Base-by-base conservation (phyloP, 2,329 filamentous ascomycete genomes). In the Corinectria fuckeliana region DNA sequence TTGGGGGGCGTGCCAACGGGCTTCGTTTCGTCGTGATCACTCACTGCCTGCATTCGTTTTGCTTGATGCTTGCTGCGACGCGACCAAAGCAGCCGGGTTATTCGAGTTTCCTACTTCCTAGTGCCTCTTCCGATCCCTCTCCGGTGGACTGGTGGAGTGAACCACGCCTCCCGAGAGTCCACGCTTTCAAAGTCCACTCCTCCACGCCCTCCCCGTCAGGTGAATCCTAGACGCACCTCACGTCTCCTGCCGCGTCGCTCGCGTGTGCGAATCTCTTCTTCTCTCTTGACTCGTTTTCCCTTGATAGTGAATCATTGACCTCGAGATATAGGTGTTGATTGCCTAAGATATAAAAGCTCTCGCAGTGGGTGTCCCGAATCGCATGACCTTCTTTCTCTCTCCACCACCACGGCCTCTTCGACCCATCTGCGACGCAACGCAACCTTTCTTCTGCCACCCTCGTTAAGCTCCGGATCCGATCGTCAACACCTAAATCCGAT, bases 321-420 rank as follows among this genome's bases (percentile, higher is more conserved):
- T 23, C 34, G 34, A 32, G 47, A 48, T 18, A 47, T 53, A 58
- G 41, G 18, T 56, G 36, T 32, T 25, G 20, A 34, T 50, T 26
- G 26, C 30, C 42, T 53, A 44, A 62, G 62, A 65, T 69, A 69
- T 69, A 69, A 69, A 69, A 67, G 62, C 56, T 67, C 67, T 62
- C 58, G 53, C 59, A 49, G 59, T 56, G 61, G 59, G 56, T 61
- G 56, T 56, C 50, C 51, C 58, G 56, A 38, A 61, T 54, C 54
- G 56, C 50, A 62, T 55, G 53, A 49, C 50, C 62, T 55, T 65
- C 54, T 56, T 64, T 48, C 26, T 52, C 54, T 51, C 60, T 55
- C 51, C 54, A 59, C 51, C 54, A 61, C 52, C 42, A 64, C 52
- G 44, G 56, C 53, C 51, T 41, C 39, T 28, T 49, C 49, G 42